These are phyloP conservation scores for Raffaelea deltoideospora DNA, from an alignment of 2,329 filamentous ascomycete species.

Conservation along the genomic window DNA sequence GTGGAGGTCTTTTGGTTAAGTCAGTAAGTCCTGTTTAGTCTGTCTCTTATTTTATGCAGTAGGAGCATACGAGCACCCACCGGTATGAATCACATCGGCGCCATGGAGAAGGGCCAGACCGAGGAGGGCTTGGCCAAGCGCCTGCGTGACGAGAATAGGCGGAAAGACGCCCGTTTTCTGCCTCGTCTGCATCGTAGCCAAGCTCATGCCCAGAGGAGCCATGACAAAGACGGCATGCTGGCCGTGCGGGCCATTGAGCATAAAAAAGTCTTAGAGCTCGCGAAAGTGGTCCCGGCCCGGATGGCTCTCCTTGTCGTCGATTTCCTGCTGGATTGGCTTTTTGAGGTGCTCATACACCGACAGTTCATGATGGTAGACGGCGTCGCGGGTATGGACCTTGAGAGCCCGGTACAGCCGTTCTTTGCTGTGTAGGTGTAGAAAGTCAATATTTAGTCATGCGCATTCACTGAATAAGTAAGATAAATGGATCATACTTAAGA, in stretches of 20 bases:
- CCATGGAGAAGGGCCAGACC: slow-evolving; percentile 14
- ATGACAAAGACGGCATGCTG: slow-evolving; percentile 19
- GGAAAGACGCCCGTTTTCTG: slow-evolving; percentile 14
- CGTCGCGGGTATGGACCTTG: slow-evolving; percentile 17
- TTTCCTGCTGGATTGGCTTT: background rate
- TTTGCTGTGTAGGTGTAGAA: too few species aligned
- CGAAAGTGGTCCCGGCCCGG: slow-evolving; percentile 17
- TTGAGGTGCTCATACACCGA: slow-evolving; percentile 1
- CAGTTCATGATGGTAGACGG: background rate
- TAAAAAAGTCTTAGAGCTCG: slow-evolving; percentile 19
- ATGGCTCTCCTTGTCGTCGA: slow-evolving; percentile 9
- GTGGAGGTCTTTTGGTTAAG: slow-evolving; percentile 17
- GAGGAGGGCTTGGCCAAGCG: slow-evolving; percentile 12
- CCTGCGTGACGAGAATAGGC: slow-evolving; percentile 11
- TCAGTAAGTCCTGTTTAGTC: too few species aligned
- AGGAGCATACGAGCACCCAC: slow-evolving; percentile 6
- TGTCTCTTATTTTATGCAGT: too few species aligned
- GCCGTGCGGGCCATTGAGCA: slow-evolving; percentile 13
- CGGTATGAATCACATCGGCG: slow-evolving; percentile 14
- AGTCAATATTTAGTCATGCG: too few species aligned
- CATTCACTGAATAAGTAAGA: background rate
- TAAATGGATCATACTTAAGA: slow-evolving; percentile 5
- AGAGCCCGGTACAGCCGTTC: slow-evolving; percentile 14
- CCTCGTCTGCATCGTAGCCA: slow-evolving; percentile 18
- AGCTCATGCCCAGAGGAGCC: slow-evolving; percentile 21